These are phyloP conservation scores for Vitis riparia DNA, from an alignment of 164 flowering plant genomes.

Conservation along the genomic window DNA sequence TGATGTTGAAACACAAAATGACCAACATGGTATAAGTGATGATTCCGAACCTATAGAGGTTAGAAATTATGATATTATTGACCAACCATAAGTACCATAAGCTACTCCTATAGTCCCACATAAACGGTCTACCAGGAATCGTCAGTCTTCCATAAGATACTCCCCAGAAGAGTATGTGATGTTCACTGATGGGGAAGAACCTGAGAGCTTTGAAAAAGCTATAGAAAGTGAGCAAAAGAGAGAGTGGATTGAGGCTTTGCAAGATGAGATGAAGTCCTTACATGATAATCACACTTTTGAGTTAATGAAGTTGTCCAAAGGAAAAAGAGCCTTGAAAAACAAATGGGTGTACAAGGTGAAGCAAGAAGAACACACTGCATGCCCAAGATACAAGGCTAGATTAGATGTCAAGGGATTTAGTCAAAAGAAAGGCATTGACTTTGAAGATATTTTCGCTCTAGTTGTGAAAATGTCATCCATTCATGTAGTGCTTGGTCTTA, in stretches of 20 bases:
- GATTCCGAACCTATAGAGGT: no score
- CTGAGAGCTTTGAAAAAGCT: slow-evolving; percentile 8
- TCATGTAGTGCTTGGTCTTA: no score
- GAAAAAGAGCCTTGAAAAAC: slow-evolving; percentile 15
- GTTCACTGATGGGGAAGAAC: slow-evolving; percentile 16
- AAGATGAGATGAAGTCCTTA: slow-evolving; percentile 1
- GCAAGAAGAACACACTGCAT: slow-evolving; percentile 2
- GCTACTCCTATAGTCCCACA: no score
- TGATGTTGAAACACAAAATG: background rate
- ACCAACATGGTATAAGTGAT: no score
- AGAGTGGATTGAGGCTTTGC: slow-evolving; percentile 19
- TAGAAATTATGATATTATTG: no score
- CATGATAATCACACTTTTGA: slow-evolving; percentile 27
- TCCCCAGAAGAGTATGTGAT: slow-evolving; percentile 5
- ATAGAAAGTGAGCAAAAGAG: background rate
- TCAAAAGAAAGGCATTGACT: background rate
- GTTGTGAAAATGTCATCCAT: no score
- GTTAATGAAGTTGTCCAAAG: slow-evolving; percentile 15
- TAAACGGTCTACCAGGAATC: background rate
- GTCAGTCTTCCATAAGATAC: background rate
- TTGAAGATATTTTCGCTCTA: no score
- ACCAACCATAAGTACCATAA: no score
- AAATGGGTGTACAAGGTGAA: slow-evolving; percentile 20
- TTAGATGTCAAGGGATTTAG: slow-evolving; percentile 16
- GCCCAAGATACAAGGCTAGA: slow-evolving; percentile 17